Evolutionary conservation across 1,284 basidiomycete species (phyloP), one percentile per base, ranked within the genome.

Genomic region (Heterobasidion parviporum): DNA sequence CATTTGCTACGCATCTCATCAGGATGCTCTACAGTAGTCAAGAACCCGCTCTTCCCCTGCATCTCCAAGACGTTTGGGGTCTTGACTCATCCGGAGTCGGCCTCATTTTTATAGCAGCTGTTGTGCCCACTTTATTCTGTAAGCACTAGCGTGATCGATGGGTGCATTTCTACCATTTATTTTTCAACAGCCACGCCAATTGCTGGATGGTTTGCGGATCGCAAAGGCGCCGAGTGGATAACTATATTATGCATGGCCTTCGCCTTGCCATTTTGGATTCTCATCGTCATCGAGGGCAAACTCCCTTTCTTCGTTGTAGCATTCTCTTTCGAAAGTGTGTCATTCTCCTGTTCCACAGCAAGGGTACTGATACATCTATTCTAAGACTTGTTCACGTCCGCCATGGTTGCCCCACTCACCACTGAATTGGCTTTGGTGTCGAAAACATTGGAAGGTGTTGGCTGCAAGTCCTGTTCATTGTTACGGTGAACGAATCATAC

Each of bases 51-150:
- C 70, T 92, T 26, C 83, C 89, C 0, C 68, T 92, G 10, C 83
- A 85, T 61, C 67, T 90, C 38, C 77, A 85, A 60, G 65, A 66
- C 3, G 66, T 80, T 0, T 92, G 85, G 81, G 63, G 72, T 15
- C 78, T 87, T 55, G 65, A 79, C 60, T 77, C 87, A 0, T 69
- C 72, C 6, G 76, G 79, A 66, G 83, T 90, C 20, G 89, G 90
- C 2, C 63, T 91, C 8, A 76, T 90, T 14, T 89, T 85, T 65
- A 73, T 92, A 52, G 86, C 82, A 9, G 79, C 80, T n/a, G 79
- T 87, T 20, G 70, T 86, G 8, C 89, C 89, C 0, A 81, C 82
- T 0, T 63, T 89, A 12, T 69, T 87, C 55, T 85, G 87, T 86
- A 33, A 33, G 32, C 43, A 53, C n/a, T 35, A 4, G 8, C n/a